Evolutionary conservation across 1,139 yeast species (phyloP).

Genomic region (Debaryomycetaceae sp.): DNA sequence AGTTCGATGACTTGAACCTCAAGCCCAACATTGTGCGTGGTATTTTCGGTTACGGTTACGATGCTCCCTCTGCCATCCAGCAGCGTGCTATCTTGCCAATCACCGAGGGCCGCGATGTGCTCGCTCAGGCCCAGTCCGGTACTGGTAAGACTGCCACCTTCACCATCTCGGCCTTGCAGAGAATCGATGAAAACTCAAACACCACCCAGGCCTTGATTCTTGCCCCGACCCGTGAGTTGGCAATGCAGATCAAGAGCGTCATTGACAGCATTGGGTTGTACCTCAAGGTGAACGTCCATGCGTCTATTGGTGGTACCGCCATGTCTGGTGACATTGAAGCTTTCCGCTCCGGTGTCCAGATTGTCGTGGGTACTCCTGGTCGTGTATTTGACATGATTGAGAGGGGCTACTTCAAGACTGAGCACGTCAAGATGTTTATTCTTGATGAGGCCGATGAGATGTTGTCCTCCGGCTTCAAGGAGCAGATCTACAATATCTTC

Average conservation of each 20-base stretch:
- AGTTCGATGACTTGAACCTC: constrained; percentile 79
- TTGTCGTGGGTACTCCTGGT: constrained; percentile 99
- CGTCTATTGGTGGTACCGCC: constrained; percentile 98
- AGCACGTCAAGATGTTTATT: constrained; percentile 89
- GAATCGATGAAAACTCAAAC: constrained; percentile 69
- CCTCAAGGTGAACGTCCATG: constrained; percentile 90
- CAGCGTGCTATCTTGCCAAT: constrained; percentile 97
- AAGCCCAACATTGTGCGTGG: constrained; percentile 73
- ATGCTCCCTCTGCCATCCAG: constrained; percentile 95
- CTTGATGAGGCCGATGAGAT: constrained; percentile 99
- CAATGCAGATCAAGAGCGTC: constrained; percentile 94
- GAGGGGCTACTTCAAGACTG: constrained; percentile 84
- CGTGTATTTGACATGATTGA: constrained; percentile 97
- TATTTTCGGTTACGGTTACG: constrained; percentile 96
- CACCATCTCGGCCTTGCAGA: constrained; percentile 93
- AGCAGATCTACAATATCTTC: constrained; percentile 95
- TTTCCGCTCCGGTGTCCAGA: constrained; percentile 86
- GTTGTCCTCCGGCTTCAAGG: constrained; percentile 94
- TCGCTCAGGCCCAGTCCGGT: constrained; percentile 99
- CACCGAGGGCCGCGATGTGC: constrained; percentile 91
- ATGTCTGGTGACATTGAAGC: constrained; percentile 87
- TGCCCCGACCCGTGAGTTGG: constrained; percentile 99
- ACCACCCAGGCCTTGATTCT: constrained; percentile 89
- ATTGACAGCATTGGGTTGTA: constrained; percentile 88
- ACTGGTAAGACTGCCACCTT: constrained; percentile 99